phyloP scores from a whole-genome alignment of 2,329 filamentous ascomycete genomes.

The Penicillium sp. region DNA sequence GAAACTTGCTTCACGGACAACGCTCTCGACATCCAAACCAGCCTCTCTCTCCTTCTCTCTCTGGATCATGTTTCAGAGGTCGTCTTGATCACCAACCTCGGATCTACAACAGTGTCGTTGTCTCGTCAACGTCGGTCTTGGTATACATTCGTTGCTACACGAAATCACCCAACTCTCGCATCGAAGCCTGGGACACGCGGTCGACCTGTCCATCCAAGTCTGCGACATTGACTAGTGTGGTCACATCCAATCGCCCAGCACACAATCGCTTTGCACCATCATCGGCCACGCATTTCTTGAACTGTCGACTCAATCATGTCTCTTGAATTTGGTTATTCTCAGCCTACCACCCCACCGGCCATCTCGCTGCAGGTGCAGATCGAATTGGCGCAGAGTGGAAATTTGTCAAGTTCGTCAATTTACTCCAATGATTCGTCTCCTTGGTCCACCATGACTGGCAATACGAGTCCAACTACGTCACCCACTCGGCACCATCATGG shows the following conservation, averaged over 20 bases:
- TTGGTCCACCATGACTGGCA: constrained; percentile 62
- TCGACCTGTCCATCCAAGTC: not conserved
- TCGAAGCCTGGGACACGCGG: not conserved
- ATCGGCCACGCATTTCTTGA: not conserved
- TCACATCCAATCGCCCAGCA: not conserved
- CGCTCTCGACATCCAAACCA: constrained; percentile 38
- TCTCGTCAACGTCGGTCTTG: constrained; percentile 12
- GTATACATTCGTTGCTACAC: constrained; percentile 13
- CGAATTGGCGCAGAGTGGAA: constrained; percentile 50
- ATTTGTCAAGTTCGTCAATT: constrained; percentile 60
- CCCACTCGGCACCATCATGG: constrained; percentile 69
- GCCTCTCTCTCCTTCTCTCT: constrained; percentile 12
- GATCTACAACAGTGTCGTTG: constrained; percentile 16
- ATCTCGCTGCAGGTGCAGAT: constrained; percentile 29
- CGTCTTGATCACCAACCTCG: constrained; percentile 9
- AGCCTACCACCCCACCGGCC: constrained; percentile 42
- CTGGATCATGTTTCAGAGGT: constrained; percentile 20
- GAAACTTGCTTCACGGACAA: constrained; percentile 12
- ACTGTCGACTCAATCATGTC: constrained; percentile 30
- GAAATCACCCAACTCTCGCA: not conserved
- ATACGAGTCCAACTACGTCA: constrained; percentile 62
- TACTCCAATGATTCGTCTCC: constrained; percentile 62
- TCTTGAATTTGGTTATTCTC: constrained; percentile 38
- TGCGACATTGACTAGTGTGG: not conserved
- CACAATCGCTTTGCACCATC: not conserved